These are phyloP conservation scores for Trypanosoma lewisi DNA, from an alignment of 208 protist species.

Conservation along the genomic window DNA sequence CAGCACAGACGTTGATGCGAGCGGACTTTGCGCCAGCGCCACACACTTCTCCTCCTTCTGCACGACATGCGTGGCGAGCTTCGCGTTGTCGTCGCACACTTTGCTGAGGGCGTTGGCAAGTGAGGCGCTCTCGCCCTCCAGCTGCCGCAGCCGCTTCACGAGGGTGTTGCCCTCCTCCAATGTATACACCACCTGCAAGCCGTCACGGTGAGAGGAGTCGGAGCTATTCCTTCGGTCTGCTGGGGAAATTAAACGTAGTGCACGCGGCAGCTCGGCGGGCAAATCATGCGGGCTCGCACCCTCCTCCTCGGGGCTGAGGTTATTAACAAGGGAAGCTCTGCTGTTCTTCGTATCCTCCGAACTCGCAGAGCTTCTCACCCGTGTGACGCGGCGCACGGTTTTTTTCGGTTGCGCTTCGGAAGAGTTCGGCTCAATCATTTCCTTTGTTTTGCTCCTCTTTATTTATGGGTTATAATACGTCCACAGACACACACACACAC, in stretches of 20 bases:
- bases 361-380: background rate
- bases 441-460: background rate
- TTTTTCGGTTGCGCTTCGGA: background rate
- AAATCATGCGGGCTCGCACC: background rate
- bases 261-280: background rate
- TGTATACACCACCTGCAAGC: constrained; percentile 45
- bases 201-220: background rate
- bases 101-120: constrained; percentile 62
- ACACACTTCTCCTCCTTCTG: constrained; percentile 43
- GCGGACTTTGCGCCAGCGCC: constrained; percentile 32
- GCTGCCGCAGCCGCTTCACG: constrained; percentile 55
- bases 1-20: constrained; percentile 53
- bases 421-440: background rate
- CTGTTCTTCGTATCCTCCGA: background rate
- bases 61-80: constrained; percentile 38
- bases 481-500: no score
- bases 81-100: constrained; percentile 81
- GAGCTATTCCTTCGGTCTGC: background rate
- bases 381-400: constrained; percentile 3
- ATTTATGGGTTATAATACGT: no score
- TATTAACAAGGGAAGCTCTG: no score
- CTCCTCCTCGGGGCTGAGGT: no score
- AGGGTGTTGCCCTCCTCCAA: constrained; percentile 57
- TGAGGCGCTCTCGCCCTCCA: constrained; percentile 58
- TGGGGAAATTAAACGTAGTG: background rate